Evolutionary conservation across 139 green algal species (phyloP).

Genomic region (Parachlorella kessleri): DNA sequence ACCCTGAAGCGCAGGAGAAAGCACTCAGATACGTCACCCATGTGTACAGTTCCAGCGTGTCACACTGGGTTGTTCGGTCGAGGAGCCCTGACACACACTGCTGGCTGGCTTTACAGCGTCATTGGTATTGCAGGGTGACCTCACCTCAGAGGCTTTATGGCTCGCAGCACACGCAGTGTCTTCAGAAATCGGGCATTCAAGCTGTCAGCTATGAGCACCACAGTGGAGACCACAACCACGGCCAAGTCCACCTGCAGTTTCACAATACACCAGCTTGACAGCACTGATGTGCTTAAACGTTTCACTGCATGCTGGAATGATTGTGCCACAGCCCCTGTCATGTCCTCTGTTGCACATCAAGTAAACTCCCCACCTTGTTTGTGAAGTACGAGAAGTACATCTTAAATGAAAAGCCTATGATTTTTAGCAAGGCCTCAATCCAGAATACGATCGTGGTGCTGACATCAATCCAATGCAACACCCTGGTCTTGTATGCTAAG

Average conservation of each 20-base stretch:
- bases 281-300: too few relatives aligned
- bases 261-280: too few relatives aligned
- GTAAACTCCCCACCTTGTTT: constrained; percentile 64
- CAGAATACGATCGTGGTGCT: constrained; percentile 65
- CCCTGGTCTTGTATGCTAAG: constrained; percentile 14
- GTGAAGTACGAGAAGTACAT: constrained; percentile 66
- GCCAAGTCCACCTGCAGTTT: constrained; percentile 66
- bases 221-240: constrained; percentile 67
- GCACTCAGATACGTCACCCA: too few relatives aligned
- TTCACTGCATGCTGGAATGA: too few relatives aligned
- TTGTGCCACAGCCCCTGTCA: too few relatives aligned
- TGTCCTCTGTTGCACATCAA: too few relatives aligned
- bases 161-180: constrained; percentile 66
- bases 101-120: too few relatives aligned
- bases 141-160: constrained; percentile 58
- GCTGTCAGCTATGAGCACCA: constrained; percentile 34
- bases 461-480: constrained; percentile 54
- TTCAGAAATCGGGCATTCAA: constrained; percentile 36
- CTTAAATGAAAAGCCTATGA: constrained; percentile 68
- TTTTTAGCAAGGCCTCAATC: constrained; percentile 72
- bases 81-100: too few relatives aligned
- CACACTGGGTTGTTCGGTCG: too few relatives aligned
- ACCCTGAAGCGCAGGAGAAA: too few relatives aligned
- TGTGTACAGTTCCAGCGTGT: too few relatives aligned
- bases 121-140: too few relatives aligned